These are phyloP conservation scores for Myriosclerotinia scirpicola DNA, from an alignment of 2,329 filamentous ascomycete genomes.

Conservation along the genomic window DNA sequence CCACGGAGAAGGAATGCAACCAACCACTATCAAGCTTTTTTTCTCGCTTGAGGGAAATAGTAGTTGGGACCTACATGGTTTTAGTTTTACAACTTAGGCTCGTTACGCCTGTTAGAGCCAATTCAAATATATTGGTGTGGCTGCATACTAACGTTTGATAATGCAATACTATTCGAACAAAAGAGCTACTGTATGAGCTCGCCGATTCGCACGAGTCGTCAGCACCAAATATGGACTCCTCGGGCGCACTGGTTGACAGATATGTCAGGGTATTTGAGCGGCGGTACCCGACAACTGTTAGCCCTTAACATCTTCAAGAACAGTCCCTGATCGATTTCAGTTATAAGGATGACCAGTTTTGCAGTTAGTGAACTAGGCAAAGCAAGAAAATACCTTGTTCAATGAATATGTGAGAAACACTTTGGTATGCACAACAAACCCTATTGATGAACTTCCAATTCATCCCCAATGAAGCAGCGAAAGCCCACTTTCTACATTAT, in stretches of 20 bases:
- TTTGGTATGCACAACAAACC: slow-evolving; percentile 18
- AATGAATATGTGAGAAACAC: slow-evolving; percentile 8
- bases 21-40: slow-evolving; percentile 20
- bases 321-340: background rate
- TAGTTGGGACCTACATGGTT: background rate
- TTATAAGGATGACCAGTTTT: slow-evolving; percentile 1
- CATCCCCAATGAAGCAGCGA: slow-evolving; percentile 4
- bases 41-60: slow-evolving; percentile 11
- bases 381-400: slow-evolving; percentile 19
- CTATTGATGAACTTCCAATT: slow-evolving; percentile 11
- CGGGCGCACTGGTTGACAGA: slow-evolving; percentile 21
- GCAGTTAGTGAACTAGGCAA: background rate
- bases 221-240: slow-evolving; percentile 23
- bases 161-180: slow-evolving; percentile 22
- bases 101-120: slow-evolving; percentile 12
- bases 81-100: slow-evolving; percentile 13
- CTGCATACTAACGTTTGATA: slow-evolving; percentile 21
- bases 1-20: slow-evolving; percentile 14
- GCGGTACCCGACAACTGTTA: slow-evolving; percentile 19
- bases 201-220: slow-evolving; percentile 24
- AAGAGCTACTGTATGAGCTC: slow-evolving; percentile 10
- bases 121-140: slow-evolving; percentile 22
- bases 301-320: slow-evolving; percentile 8
- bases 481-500: slow-evolving; percentile 17
- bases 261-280: slow-evolving; percentile 15